phyloP scores from a whole-genome alignment of 345 rosid species.

The Cardiospermum halicacabum region DNA sequence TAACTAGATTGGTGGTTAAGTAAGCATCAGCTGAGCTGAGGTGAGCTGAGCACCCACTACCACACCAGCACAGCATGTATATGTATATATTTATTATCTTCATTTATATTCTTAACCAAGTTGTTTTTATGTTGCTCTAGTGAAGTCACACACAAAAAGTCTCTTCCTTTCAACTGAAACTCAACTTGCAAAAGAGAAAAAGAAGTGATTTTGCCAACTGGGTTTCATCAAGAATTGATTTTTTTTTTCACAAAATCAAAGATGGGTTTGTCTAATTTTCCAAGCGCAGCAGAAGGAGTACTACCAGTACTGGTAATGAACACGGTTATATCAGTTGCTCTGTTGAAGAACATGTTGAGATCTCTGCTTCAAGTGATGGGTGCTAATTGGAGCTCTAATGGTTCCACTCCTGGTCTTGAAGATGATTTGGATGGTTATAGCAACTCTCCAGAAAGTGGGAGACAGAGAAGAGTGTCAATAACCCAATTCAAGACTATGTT shows the following conservation, averaged over 20 bases:
- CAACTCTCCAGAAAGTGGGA: constrained; percentile 9
- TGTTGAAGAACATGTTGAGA: constrained; percentile 51
- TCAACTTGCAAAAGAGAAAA: background rate
- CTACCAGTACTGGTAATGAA: constrained; percentile 63
- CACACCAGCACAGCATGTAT: too few relatives aligned
- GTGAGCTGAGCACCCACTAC: too few relatives aligned
- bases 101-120: too few relatives aligned
- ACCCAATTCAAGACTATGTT: constrained; percentile 48
- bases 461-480: constrained; percentile 40
- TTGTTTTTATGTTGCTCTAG: background rate
- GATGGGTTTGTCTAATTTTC: constrained; percentile 79
- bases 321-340: constrained; percentile 53
- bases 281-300: constrained; percentile 53
- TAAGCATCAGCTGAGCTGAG: too few relatives aligned
- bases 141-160: background rate
- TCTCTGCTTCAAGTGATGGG: constrained; percentile 41
- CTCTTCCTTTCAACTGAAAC: background rate
- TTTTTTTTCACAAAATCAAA: background rate
- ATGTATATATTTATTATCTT: too few relatives aligned
- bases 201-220: background rate
- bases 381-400: background rate
- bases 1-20: constrained; percentile 16
- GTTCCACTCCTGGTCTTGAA: constrained; percentile 16
- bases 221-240: background rate
- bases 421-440: constrained; percentile 18